Base-by-base conservation (phyloP, 1,284 basidiomycete genomes). In the Meira nashicola region DNA sequence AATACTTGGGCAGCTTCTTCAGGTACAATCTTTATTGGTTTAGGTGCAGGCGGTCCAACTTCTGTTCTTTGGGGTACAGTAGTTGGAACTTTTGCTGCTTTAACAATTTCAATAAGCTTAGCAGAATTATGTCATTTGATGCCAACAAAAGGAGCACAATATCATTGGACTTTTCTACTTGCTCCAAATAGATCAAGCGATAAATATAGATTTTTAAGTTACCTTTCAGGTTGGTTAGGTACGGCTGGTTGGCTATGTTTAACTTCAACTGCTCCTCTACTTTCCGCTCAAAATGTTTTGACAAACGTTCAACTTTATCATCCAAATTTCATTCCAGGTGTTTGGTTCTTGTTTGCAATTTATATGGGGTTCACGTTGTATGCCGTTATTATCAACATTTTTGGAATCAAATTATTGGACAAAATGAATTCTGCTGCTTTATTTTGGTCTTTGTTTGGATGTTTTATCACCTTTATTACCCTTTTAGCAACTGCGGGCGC, bases 121-220 rank as follows among this genome's bases (percentile, higher is more conserved):
- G 66, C 63, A 2, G 66, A 67, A 47, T 52, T 67, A 8, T 67
- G 66, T 43, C 66, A 65, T 38, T n/a, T 67, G 9, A 60, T 63
- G 21, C 63, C 66, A 7, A 37, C 54, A 17, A 50, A 54, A 6
- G 66, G 66, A 10, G 66, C 60, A 14, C 66, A 67, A 44, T 67
- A 67, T 44, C 66, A 67, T 19, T 67, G 63, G 63, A 44, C 60
- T 12, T 67, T 57, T 21, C 56, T 58, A 11, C 62, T 67, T 59
- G 51, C 66, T 10, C 58, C 47, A 14, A 53, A 48, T 10, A 0
- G 28, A 1, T 17, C 46, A 7, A 55, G 58, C 17, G 28, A 33
- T 33, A 33, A 33, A 33, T 33, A 33, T 33, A 47, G 57, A 25
- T 44, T 57, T 10, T 38, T 63, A n/a, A 58, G 60, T 1, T 65